Percentiles rank a stretch among this genome's conserved stretches.
phyloP scores from a whole-genome alignment of 345 rosid genomes.

The Populus ilicifolia region DNA sequence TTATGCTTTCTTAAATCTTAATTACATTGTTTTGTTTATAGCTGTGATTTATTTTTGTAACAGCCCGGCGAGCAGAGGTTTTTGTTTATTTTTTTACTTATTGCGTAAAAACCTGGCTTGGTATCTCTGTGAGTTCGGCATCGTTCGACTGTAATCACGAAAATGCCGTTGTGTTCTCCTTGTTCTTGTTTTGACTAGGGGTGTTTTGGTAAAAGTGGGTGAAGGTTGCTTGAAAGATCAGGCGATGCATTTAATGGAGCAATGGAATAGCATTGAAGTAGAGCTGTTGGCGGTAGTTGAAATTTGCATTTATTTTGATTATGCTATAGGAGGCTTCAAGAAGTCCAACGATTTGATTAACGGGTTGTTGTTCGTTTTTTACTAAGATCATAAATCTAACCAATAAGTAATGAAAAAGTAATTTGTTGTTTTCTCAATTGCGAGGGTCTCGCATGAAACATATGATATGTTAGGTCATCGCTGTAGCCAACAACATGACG shows the following conservation, averaged over 20 bases:
- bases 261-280: neutral
- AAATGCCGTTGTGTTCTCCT: neutral
- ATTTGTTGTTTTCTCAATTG: neutral
- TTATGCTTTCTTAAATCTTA: neutral
- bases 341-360: neutral
- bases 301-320: neutral
- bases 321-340: neutral
- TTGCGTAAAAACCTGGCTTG: neutral
- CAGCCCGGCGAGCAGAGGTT: neutral
- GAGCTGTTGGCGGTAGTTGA: neutral
- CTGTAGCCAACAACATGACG: too few species aligned
- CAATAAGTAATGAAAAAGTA: neutral
- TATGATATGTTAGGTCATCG: neutral
- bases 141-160: neutral
- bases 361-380: neutral
- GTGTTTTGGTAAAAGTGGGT: neutral
- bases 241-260: neutral
- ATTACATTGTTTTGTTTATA: neutral
- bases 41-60: neutral
- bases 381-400: neutral
- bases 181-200: neutral
- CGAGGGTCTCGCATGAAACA: neutral
- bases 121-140: neutral
- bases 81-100: neutral
- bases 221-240: neutral